Percentiles rank a stretch among this genome's conserved stretches.
Evolutionary conservation across 331 rosid genomes (phyloP).

Genomic region (Stylosanthes scabra): DNA sequence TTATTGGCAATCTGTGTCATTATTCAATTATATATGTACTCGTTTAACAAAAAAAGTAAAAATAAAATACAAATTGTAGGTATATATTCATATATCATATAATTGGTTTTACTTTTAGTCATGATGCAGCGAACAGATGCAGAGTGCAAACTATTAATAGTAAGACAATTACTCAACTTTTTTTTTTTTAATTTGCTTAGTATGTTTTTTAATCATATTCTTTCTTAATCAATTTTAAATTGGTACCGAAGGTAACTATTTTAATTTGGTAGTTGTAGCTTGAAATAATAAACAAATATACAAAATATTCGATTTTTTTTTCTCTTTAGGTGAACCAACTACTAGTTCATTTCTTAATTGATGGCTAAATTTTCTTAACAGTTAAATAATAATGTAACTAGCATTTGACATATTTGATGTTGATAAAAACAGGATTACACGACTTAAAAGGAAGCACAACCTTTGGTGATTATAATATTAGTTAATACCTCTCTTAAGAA

Average conservation of each 20-base stretch:
- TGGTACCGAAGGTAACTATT: background rate
- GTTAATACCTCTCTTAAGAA: background rate
- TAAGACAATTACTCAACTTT: background rate
- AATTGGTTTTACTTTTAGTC: no score
- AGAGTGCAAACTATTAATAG: no score
- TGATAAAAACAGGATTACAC: background rate
- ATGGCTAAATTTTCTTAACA: background rate
- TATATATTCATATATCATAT: no score
- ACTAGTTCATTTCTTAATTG: background rate
- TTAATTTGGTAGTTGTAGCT: background rate
- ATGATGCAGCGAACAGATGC: background rate
- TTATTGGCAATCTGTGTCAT: no score
- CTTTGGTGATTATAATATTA: slow-evolving; percentile 34
- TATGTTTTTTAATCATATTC: background rate
- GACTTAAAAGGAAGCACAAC: slow-evolving; percentile 28
- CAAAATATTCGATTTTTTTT: background rate
- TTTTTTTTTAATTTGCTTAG: background rate
- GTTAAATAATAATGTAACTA: background rate
- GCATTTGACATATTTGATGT: background rate
- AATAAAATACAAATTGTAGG: no score
- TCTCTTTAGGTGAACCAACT: no score
- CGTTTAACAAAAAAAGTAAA: no score
- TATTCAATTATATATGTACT: no score
- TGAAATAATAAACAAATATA: background rate
- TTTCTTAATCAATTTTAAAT: slow-evolving; percentile 14